Base-by-base conservation (phyloP, 345 rosid genomes). In the Arabis alpina region DNA sequence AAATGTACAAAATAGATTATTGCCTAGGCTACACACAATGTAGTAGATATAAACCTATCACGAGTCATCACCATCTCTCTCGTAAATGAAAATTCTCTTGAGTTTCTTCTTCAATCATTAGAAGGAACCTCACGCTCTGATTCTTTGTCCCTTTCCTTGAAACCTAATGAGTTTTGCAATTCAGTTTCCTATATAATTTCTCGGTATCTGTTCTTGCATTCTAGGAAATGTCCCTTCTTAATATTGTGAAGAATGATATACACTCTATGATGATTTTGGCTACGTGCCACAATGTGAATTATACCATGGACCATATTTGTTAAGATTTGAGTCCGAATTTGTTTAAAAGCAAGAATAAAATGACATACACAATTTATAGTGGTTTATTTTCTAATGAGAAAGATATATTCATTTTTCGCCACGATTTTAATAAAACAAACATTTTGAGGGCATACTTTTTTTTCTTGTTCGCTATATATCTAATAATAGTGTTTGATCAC, bases 41-140 rank as follows among this genome's bases (percentile, higher is more conserved):
- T 23, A 23, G 59, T 65, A 48, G 59, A 57, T 28, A 73, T 41
- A 54, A 36, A 7, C 13, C 6, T 73, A 16, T 23, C 47, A 66
- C 8, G 77, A 73, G 54, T 44, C 54, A 73, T 58, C 67, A 59
- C 55, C 53, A 74, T 36, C 40, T 24, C 61, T 73, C 67, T 59
- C 6, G 30, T 49, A 42, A 60, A 73, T 56, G 53, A 73, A 73
- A 50, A 40, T 73, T 57, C 45, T 41, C 61, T 47, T 65, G 54
- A 65, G 77, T 65, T 73, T 51, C 72, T 65, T 65, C 72, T 41
- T 65, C 45, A 68, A 61, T 68, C 2, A 68, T 75, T 68, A 75
- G 64, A 68, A 67, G 63, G 23, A 62, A 30, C 70, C 68, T 64
- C 74, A 75, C 74, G 70, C 65, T 75, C 57, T 75, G 70, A 54